Evolutionary conservation across 2,329 filamentous ascomycete genomes (phyloP), one percentile per base, ranked within the genome.

Genomic region (Rhynchosporium graminicola): DNA sequence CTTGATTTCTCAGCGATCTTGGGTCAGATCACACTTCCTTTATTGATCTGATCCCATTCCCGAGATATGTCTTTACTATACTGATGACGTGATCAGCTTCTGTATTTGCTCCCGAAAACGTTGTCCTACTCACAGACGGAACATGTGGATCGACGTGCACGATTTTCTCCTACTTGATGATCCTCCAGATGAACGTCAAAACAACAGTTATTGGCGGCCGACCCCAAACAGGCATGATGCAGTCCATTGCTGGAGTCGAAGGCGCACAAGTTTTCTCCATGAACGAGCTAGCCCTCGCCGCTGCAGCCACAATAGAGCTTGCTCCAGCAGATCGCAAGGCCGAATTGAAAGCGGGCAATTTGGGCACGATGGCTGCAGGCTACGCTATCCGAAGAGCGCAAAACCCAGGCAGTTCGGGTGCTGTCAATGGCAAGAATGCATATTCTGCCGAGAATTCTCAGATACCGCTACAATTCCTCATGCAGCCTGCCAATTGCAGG

Each of bases 131-230:
- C 7, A 57, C 47, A 13, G 62, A 63, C 38, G 62, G 62, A 7
- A 45, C 47, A 4, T 63, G 62, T 28, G 62, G 62, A 40, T 63
- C 62, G 10, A 61, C 62, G 3, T 63, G 62, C 38, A 51, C 62
- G 8, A 31, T 63, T 15, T 63, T 63, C 42, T 43, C 62, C 6
- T 48, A 63, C 15, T 20, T 60, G 29, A 63, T 63, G 62, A 63
- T 80, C 84, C 65, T 77, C 82, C 67, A 75, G 83, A 67, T 77
- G 77, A 79, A 79, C 28, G 80, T 85, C 28, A 80, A 82, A 73
- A 81, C 80, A 4, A 77, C 80, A 60, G 80, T 79, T 6, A 74
- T 85, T 62, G 83, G 83, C 43, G 59, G 63, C 29, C 59, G 59
- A 42, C 59, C 63, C 6, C 42, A 59, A 43, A 58, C 47, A 26